These are phyloP conservation scores for Plantago elongata DNA, from an alignment of 257 asterid genomes.

Conservation along the genomic window DNA sequence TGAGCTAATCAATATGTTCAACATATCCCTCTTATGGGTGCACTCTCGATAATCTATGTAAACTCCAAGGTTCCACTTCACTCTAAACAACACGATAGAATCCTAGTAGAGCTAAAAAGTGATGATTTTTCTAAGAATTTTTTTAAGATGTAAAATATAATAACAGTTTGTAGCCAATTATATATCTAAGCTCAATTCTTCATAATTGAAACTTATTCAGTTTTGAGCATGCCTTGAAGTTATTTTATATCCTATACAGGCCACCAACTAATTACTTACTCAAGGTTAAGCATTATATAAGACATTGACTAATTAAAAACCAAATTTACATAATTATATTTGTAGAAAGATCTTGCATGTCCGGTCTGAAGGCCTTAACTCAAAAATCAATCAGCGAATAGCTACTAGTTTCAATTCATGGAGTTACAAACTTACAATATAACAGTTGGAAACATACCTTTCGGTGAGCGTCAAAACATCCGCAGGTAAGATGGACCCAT, in stretches of 20 bases:
- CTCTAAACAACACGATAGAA: background rate
- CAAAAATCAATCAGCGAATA: background rate
- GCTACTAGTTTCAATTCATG: no score
- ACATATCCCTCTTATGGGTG: no score
- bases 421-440: background rate
- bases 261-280: constrained; percentile 2
- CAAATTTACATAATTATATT: background rate
- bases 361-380: background rate
- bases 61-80: no score
- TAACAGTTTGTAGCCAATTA: constrained; percentile 7
- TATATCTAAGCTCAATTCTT: constrained; percentile 6
- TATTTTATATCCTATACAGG: constrained; percentile 4
- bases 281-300: constrained; percentile 17
- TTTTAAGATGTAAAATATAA: background rate
- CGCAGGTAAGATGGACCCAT: constrained; percentile 33
- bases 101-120: constrained; percentile 9
- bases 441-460: constrained; percentile 38
- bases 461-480: constrained; percentile 41
- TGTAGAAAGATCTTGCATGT: background rate
- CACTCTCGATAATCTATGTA: no score
- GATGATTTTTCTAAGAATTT: constrained; percentile 6
- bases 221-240: constrained; percentile 15
- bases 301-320: constrained; percentile 9
- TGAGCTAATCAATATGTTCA: no score
- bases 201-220: constrained; percentile 10